These are phyloP conservation scores for Durusdinium trenchii DNA, from an alignment of 73 alveolate genomes.

Conservation along the genomic window DNA sequence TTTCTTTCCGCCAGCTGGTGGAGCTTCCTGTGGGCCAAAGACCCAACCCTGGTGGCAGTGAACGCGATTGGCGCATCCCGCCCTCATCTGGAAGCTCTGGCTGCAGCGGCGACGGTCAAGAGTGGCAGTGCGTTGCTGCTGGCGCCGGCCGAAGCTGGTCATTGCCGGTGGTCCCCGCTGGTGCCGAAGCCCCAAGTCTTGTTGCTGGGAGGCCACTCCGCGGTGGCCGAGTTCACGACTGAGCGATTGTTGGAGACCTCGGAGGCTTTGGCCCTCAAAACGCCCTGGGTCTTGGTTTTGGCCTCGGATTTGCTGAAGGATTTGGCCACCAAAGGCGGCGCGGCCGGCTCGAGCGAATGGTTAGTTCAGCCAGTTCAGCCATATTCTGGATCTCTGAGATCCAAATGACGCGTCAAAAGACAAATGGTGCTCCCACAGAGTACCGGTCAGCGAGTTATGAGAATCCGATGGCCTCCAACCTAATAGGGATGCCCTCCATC, in stretches of 20 bases:
- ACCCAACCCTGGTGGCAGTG: neutral
- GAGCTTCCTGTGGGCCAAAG: neutral
- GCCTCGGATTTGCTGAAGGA: neutral
- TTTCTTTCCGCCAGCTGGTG: neutral
- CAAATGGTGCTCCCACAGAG: too few species aligned
- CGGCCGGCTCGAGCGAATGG: constrained; percentile 11
- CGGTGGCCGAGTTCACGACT: neutral
- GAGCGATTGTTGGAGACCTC: neutral
- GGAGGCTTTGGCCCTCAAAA: neutral
- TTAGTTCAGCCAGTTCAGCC: too few species aligned
- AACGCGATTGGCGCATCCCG: constrained; percentile 13
- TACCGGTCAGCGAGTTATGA: too few species aligned
- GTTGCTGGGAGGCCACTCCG: neutral
- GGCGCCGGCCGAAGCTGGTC: neutral
- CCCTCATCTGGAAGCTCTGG: too few species aligned
- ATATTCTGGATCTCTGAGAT: too few species aligned
- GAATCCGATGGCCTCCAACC: too few species aligned
- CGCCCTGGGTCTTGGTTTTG: neutral
- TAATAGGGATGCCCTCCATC: too few species aligned
- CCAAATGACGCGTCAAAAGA: too few species aligned
- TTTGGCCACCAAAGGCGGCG: neutral
- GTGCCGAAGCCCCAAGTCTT: neutral
- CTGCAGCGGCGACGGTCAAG: too few species aligned
- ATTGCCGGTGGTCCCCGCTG: neutral
- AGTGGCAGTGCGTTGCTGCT: neutral